Conservation (phyloP, 495 filamentous ascomycete species). For the Penicillium simplicissimum region DNA sequence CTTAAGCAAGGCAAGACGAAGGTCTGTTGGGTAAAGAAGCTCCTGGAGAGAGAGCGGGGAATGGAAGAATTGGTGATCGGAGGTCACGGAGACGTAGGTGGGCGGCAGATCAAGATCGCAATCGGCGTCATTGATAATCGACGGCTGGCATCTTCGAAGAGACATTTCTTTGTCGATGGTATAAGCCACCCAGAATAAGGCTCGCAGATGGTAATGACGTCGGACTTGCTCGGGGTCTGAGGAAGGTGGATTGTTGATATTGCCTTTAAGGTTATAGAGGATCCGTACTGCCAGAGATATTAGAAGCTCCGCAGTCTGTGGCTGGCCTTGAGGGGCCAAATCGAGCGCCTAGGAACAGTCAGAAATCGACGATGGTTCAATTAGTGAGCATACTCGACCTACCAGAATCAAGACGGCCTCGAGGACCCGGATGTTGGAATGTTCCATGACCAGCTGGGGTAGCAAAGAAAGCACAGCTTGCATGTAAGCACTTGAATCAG, state of each 20-base stretch:
- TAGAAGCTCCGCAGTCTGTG: constrained; percentile 2
- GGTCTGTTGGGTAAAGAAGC: neutral
- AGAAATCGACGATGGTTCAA: neutral
- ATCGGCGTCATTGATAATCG: constrained; percentile 28
- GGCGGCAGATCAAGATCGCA: constrained; percentile 22
- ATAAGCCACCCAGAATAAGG: constrained; percentile 38
- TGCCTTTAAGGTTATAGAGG: neutral
- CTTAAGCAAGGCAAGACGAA: constrained; percentile 3
- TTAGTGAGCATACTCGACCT: neutral
- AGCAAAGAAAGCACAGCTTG: constrained; percentile 4
- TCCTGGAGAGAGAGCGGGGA: constrained; percentile 1
- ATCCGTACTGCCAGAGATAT: constrained; percentile 2
- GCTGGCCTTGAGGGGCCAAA: neutral
- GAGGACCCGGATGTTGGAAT: constrained; percentile 1
- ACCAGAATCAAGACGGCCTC: neutral
- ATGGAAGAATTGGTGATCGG: constrained; percentile 7
- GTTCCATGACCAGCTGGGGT: neutral
- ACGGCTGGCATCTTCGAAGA: constrained; percentile 26
- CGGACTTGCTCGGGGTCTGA: neutral
- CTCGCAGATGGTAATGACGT: neutral
- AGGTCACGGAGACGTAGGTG: constrained; percentile 1
- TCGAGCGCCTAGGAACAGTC: neutral
- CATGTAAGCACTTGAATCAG: neutral
- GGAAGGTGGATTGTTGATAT: neutral
- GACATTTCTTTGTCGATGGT: constrained; percentile 34